Percentiles rank a stretch among this genome's conserved stretches.
phyloP scores from a whole-genome alignment of 306 rosid genomes.

The Trifolium dubium region DNA sequence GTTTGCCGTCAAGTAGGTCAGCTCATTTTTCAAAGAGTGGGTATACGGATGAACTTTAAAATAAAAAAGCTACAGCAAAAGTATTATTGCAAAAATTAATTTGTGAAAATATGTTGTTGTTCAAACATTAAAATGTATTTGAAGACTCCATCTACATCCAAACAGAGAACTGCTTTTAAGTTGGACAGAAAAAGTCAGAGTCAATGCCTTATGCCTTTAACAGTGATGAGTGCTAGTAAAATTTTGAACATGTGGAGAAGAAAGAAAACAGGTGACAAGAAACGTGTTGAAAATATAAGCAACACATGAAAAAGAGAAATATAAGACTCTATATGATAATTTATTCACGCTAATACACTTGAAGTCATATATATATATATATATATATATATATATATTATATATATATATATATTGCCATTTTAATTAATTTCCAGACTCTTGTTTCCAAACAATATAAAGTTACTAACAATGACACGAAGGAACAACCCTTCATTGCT shows the following conservation, averaged over 20 bases:
- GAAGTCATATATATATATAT: neutral
- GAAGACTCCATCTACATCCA: constrained; percentile 14
- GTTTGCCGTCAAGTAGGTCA: constrained; percentile 1
- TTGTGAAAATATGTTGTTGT: neutral
- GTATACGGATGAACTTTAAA: constrained; percentile 19
- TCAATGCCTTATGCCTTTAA: constrained; percentile 11
- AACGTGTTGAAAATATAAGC: constrained; percentile 15
- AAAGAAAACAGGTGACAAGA: constrained; percentile 25
- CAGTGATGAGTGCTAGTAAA: neutral
- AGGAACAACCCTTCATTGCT: neutral
- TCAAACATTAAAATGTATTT: neutral
- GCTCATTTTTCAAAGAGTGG: constrained; percentile 28
- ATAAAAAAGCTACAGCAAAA: neutral
- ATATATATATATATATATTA: too few relatives aligned
- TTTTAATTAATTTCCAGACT: constrained; percentile 4
- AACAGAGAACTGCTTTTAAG: constrained; percentile 23
- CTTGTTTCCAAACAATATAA: constrained; percentile 26
- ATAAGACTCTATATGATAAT: constrained; percentile 7
- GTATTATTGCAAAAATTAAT: constrained; percentile 2
- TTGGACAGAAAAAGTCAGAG: constrained; percentile 15
- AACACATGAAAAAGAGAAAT: constrained; percentile 9
- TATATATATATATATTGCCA: neutral
- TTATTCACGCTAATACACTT: neutral
- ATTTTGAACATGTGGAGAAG: constrained; percentile 8
- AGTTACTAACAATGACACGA: neutral